Evolutionary conservation across 805 yeast genomes (phyloP).

Genomic region (Wickerhamiella parazyma): DNA sequence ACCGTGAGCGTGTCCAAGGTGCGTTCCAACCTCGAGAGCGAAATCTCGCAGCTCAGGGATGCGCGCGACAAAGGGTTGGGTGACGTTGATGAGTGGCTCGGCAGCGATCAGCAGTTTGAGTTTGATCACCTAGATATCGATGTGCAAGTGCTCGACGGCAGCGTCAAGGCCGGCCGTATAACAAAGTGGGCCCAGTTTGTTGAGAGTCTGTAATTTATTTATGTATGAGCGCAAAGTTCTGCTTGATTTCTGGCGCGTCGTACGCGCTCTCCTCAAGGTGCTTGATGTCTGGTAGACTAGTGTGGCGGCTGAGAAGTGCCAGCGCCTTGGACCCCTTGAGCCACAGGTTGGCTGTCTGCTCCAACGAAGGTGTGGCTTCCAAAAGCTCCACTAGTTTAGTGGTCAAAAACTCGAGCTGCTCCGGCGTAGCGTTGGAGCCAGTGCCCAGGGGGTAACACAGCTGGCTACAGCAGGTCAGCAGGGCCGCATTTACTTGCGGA

Average conservation of each 20-base stretch:
- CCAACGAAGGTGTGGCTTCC: constrained; percentile 3
- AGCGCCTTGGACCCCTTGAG: constrained; percentile 9
- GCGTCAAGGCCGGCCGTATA: constrained; percentile 44
- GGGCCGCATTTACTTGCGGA: constrained; percentile 2
- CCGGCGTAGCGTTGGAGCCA: background rate
- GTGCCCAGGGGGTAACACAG: constrained; percentile 2
- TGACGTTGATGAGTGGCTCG: constrained; percentile 33
- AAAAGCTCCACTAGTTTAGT: background rate
- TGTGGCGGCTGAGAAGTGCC: constrained; percentile 3
- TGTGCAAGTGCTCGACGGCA: constrained; percentile 49
- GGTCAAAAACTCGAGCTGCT: background rate
- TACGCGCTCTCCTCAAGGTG: constrained; percentile 4
- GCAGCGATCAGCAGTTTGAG: constrained; percentile 33
- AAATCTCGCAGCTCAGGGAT: constrained; percentile 43
- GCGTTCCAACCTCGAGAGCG: constrained; percentile 44
- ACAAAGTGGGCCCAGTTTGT: constrained; percentile 46
- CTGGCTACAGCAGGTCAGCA: constrained; percentile 1
- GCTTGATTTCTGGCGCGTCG: background rate
- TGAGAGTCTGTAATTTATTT: background rate
- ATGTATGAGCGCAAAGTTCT: constrained; percentile 2
- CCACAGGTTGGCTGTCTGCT: constrained; percentile 6
- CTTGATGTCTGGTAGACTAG: background rate
- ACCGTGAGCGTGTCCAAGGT: constrained; percentile 58
- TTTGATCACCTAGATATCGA: constrained; percentile 63
- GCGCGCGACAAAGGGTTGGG: constrained; percentile 37